Percentiles rank a stretch among this genome's conserved stretches.
phyloP scores from a whole-genome alignment of 306 rosid species.

The Oxytropis ochrocephala region DNA sequence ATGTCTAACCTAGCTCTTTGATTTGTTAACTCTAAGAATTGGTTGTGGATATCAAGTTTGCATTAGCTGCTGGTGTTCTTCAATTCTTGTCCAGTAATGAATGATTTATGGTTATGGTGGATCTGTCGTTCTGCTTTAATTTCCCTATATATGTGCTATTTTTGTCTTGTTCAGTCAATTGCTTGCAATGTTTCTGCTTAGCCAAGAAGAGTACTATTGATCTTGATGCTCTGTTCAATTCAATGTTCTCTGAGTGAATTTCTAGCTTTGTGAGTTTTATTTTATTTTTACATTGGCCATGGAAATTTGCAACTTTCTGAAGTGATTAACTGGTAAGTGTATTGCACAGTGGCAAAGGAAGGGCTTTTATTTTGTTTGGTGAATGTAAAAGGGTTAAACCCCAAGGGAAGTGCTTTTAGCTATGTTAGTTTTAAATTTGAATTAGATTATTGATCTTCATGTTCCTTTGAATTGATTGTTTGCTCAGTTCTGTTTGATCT shows the following conservation, averaged over 20 bases:
- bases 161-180: constrained; percentile 7
- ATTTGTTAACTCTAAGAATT: background rate
- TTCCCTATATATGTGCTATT: background rate
- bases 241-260: background rate
- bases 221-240: background rate
- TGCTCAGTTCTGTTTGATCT: background rate
- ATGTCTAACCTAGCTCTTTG: background rate
- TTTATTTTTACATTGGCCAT: too few relatives aligned
- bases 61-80: background rate
- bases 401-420: too few relatives aligned
- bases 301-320: too few relatives aligned
- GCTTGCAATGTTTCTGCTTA: background rate
- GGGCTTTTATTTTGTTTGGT: too few relatives aligned
- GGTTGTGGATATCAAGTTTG: background rate
- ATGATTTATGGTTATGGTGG: background rate
- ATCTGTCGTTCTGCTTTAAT: background rate
- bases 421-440: too few relatives aligned
- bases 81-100: background rate
- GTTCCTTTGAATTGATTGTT: background rate
- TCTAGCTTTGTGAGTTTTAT: too few relatives aligned
- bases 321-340: too few relatives aligned
- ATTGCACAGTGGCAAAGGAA: too few relatives aligned
- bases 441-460: background rate
- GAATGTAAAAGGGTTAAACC: too few relatives aligned
- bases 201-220: background rate